Base-by-base conservation (phyloP, 106 monocot species). In the Acorus gramineus region DNA sequence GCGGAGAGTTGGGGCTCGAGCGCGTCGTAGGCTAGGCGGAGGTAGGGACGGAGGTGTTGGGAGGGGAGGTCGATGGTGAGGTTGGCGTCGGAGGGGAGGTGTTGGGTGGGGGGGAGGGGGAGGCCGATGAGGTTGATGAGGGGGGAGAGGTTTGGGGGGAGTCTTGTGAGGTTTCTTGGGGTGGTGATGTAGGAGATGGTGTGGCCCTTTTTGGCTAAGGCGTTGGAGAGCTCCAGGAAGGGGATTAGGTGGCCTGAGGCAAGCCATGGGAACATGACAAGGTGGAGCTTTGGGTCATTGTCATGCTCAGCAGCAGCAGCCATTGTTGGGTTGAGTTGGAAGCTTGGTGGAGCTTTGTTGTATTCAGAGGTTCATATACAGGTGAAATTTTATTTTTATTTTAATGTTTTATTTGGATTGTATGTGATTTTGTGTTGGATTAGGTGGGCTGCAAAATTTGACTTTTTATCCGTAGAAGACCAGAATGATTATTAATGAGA, bases 201-300 rank as follows among this genome's bases (percentile, higher is more conserved):
- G 74, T 86, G 79, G 62, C 86, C 82, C 28, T 47, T 65, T 10
- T 42, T 43, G 12, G 86, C 86, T 48, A 86, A 28, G 53, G 66
- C 64, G 62, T 82, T 76, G 52, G 86, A 73, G 66, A 86, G 76
- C 76, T 87, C 77, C 4, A 77, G 59, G 71, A 77, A 83, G n/a
- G 86, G 83, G 11, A 80, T 67, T 58, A 83, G 61, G 58, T 87
- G 86, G 61, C 83, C 86, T 11, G 79, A 74, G 56, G 77, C 86
- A 4, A 77, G 71, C 86, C 86, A 87, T 71, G 86, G 86, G 60
- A 87, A 54, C 68, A 80, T 60, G 1, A 71, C 71, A 4, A 83
- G 61, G 63, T 86, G 82, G 51, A 80, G 69, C 28, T 28, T 28
- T 28, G 28, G 28, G 28, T 28, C 28, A 28, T 28, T 28, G 28